These are phyloP conservation scores for Plasmodium malariae DNA, from an alignment of 169 alveolate genomes.

Conservation along the genomic window DNA sequence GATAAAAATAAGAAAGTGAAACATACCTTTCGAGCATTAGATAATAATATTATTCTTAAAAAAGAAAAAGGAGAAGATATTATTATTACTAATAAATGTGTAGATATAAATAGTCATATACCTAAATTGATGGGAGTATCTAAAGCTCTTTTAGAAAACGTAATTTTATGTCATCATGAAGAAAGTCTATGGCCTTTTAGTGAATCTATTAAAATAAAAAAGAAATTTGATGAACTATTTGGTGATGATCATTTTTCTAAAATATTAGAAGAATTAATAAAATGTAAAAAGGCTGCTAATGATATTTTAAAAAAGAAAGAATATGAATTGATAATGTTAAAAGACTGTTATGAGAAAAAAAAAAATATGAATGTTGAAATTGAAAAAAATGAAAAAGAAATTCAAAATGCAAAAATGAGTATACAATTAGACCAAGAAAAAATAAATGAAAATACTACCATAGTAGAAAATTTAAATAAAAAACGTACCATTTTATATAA, in stretches of 20 bases:
- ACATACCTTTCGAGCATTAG: slow-evolving; percentile 83
- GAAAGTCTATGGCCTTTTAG: slow-evolving; percentile 97
- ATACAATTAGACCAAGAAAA: slow-evolving; percentile 62
- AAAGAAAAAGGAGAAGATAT: slow-evolving; percentile 71
- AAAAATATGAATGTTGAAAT: slow-evolving; percentile 47
- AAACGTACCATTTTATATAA: slow-evolving; percentile 17
- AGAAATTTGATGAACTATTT: slow-evolving; percentile 96
- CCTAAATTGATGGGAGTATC: slow-evolving; percentile 96
- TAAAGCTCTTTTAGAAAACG: slow-evolving; percentile 95
- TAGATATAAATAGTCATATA: slow-evolving; percentile 93
- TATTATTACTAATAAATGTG: slow-evolving; percentile 86
- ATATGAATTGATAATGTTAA: slow-evolving; percentile 33
- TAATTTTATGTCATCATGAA: slow-evolving; percentile 98
- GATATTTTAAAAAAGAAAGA: slow-evolving; percentile 70
- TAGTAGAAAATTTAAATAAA: slow-evolving; percentile 34
- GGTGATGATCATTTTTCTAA: slow-evolving; percentile 87
- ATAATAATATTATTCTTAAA: slow-evolving; percentile 41
- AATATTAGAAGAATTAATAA: slow-evolving; percentile 76
- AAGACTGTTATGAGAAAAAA: slow-evolving; percentile 19
- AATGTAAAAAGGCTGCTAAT: slow-evolving; percentile 62
- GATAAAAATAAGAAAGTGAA: slow-evolving; percentile 80
- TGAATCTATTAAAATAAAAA: slow-evolving; percentile 94
- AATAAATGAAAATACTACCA: background rate
- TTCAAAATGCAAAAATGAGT: slow-evolving; percentile 38
- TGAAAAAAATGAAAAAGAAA: slow-evolving; percentile 58